phyloP scores from a whole-genome alignment of 345 rosid species.

The Melastoma malabathricum region DNA sequence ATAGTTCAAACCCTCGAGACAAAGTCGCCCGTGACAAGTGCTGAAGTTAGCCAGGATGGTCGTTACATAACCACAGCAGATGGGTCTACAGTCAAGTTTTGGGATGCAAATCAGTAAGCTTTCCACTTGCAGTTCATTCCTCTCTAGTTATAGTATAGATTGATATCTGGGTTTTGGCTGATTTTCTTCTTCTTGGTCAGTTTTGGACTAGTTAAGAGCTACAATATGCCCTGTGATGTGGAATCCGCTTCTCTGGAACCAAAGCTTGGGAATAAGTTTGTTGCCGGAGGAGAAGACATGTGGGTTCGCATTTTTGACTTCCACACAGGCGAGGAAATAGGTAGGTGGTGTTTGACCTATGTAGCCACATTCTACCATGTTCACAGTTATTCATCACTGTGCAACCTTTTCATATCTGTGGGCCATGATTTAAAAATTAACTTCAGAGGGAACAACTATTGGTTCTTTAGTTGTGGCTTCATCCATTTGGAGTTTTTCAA shows the following conservation, averaged over 20 bases:
- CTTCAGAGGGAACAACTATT: too few relatives aligned
- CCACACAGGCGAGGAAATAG: constrained; percentile 72
- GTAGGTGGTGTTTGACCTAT: constrained; percentile 13
- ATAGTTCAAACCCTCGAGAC: constrained; percentile 81
- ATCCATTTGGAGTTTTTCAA: too few relatives aligned
- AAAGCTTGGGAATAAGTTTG: constrained; percentile 63
- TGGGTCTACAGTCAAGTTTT: constrained; percentile 83
- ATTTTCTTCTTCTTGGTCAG: constrained; percentile 19
- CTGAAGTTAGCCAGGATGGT: constrained; percentile 93
- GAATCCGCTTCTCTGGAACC: constrained; percentile 82
- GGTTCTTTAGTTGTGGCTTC: too few relatives aligned
- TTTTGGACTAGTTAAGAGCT: constrained; percentile 83
- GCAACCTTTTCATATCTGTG: too few relatives aligned
- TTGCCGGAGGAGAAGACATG: constrained; percentile 92
- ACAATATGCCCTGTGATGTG: constrained; percentile 66
- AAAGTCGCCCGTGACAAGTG: constrained; percentile 73
- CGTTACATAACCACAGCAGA: constrained; percentile 90
- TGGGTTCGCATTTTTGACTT: constrained; percentile 70
- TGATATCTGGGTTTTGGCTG: background rate
- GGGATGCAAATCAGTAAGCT: constrained; percentile 97
- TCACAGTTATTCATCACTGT: too few relatives aligned
- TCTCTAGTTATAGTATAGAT: background rate
- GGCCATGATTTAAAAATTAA: too few relatives aligned
- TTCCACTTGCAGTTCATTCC: constrained; percentile 2
- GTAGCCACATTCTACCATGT: too few relatives aligned